Percentiles rank a stretch among this genome's conserved stretches.
phyloP scores from a whole-genome alignment of 805 yeast species.

The Candida saitoana region DNA sequence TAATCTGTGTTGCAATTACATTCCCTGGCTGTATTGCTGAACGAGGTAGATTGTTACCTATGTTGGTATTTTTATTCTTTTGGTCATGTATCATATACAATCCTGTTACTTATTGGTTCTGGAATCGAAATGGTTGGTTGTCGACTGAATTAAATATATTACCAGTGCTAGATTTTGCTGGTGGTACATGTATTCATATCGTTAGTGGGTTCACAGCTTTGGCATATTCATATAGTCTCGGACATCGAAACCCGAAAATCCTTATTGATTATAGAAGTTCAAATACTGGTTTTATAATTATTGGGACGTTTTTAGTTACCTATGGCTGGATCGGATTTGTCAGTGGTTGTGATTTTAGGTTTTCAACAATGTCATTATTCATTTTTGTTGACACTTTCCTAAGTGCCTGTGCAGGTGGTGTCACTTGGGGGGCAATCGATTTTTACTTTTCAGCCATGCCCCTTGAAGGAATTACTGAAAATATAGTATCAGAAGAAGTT shows the following conservation, averaged over 20 bases:
- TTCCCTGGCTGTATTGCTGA: conserved; percentile 44
- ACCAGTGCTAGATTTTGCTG: conserved; percentile 44
- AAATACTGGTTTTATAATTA: conserved; percentile 27
- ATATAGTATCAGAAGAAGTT: neutral
- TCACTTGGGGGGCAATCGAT: conserved; percentile 36
- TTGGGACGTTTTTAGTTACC: conserved; percentile 30
- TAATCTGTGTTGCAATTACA: conserved; percentile 36
- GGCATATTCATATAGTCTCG: conserved; percentile 40
- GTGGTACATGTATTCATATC: conserved; percentile 42
- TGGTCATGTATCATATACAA: conserved; percentile 41
- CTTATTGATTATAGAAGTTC: conserved; percentile 34
- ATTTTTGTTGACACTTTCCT: conserved; percentile 31
- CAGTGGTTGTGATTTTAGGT: conserved; percentile 41
- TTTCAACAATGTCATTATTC: conserved; percentile 27
- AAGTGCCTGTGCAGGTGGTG: conserved; percentile 31
- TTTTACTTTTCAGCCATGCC: conserved; percentile 38
- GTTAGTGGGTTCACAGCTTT: conserved; percentile 44
- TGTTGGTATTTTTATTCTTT: conserved; percentile 34
- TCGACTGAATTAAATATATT: conserved; percentile 26
- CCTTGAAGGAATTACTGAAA: conserved; percentile 20
- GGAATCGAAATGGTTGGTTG: conserved; percentile 43
- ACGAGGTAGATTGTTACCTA: conserved; percentile 39
- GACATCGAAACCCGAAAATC: conserved; percentile 38
- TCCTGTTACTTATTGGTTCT: conserved; percentile 44
- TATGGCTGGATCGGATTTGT: conserved; percentile 43